Evolutionary conservation across 2,329 filamentous ascomycete genomes (phyloP).

Genomic region (Coniella vitis): DNA sequence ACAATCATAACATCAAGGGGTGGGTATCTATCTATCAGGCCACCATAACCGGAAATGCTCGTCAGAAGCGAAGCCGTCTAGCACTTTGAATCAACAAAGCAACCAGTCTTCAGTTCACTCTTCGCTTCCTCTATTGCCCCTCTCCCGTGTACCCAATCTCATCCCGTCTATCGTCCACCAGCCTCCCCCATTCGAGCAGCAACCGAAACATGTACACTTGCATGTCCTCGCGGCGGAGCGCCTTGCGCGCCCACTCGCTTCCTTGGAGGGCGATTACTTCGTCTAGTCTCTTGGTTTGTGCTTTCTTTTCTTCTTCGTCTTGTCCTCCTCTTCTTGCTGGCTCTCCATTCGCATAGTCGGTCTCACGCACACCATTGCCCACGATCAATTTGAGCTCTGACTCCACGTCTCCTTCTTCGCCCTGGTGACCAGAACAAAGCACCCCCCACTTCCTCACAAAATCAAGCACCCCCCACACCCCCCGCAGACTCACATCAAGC

Average conservation of each 20-base stretch:
- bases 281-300: too few relatives aligned
- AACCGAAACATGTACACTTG: slow-evolving; percentile 50
- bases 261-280: too few relatives aligned
- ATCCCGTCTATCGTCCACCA: slow-evolving; percentile 33
- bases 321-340: too few relatives aligned
- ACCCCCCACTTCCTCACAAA: slow-evolving; percentile 23
- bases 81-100: too few relatives aligned
- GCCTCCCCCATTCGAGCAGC: slow-evolving; percentile 39
- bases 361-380: slow-evolving; percentile 38
- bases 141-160: slow-evolving; percentile 26
- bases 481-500: slow-evolving; percentile 38
- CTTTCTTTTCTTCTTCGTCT: too few relatives aligned
- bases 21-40: too few relatives aligned
- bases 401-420: not conserved
- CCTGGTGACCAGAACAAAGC: not conserved
- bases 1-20: too few relatives aligned
- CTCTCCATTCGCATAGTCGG: too few relatives aligned
- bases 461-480: slow-evolving; percentile 22
- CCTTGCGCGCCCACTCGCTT: slow-evolving; percentile 43
- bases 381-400: slow-evolving; percentile 38
- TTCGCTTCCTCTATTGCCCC: too few relatives aligned
- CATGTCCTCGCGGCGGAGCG: slow-evolving; percentile 52
- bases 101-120: too few relatives aligned
- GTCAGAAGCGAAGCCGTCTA: too few relatives aligned
- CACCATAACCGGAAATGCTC: too few relatives aligned